Evolutionary conservation across 495 filamentous ascomycete species (phyloP), one percentile per base, ranked within the genome.

Genomic region (Cercophora scortea): DNA sequence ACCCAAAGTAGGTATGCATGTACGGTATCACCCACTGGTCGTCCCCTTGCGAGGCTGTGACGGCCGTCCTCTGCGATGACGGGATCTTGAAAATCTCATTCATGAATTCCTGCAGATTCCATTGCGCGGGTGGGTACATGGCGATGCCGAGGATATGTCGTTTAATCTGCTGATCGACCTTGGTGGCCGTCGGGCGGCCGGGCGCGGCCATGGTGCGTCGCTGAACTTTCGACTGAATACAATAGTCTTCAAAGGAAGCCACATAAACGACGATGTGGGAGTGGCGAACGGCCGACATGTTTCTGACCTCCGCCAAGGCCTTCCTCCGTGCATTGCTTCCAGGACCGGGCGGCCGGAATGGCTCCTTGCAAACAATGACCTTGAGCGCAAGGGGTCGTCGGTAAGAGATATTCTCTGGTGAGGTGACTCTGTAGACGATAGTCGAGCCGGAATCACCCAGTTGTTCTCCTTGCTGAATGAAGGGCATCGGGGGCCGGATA

Each of bases 221-320:
- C 25, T 25, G 25, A 2, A 25, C 25, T 25, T 25, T 25, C 25
- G 25, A 25, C 34, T 55, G 53, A 39, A 68, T 59, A 52, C 63
- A 66, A 39, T 64, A 66, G 38, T 66, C 65, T 25, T 68, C 65
- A 34, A 61, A 68, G 0, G 58, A 62, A 3, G 65, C 65, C 6
- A 68, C 65, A 33, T 68, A 68, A 9, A 57, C 58, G 15, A 68
- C 65, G 32, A 68, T 66, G 47, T 68, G 65, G 8, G 62, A 61
- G 34, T 68, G 65, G 7, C 57, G 35, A 12, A 68, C 55, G 6
- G 38, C 39, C 11, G 61, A 50, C 61, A 66, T 64, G 36, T 59
- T 66, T n/a, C 42, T 48, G 9, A 68, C 61, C 48, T 68, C 65
- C 45, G 61, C 53, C 12, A 66, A 43, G 2, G 65, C 65, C 10